Base-by-base conservation (phyloP, 2,329 filamentous ascomycete genomes). In the Claviceps sp. region DNA sequence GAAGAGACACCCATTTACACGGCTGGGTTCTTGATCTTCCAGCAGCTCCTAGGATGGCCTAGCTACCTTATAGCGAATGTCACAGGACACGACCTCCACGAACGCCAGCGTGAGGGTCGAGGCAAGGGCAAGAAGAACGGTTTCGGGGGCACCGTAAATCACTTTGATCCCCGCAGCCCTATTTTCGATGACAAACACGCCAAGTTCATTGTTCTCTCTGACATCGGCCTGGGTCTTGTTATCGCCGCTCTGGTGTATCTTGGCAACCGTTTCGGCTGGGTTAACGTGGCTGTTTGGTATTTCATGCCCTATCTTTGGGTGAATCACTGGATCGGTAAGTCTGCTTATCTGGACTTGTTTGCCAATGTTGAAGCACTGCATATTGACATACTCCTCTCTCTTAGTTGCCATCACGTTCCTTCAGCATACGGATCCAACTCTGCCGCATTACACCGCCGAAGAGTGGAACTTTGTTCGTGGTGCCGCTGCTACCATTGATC, bases 241-340 rank as follows among this genome's bases (percentile, higher is more conserved):
- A 71, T 72, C 52, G 71, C 76, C 54, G 74, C 70, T 50, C 77
- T 95, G 54, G 78, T 78, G 69, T 77, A 76, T 62, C 74, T 96
- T 58, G 83, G 83, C 61, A 82, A 82, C 68, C 86, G 71, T 52
- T 96, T 84, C 61, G 93, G 93, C 64, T 91, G 83, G 76, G 67
- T 75, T 65, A 97, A 96, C 75, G 75, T 97, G 67, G 72, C 86
- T 54, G 85, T 98, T 56, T 97, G 93, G 91, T 98, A 98, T 73
- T 82, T 91, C 64, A 65, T 94, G 54, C 93, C 93, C 40, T 98
- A 97, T 69, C 77, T 96, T 55, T 96, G 91, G 91, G 90, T 96
- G 52, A 95, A 97, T 80, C 89, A 96, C 80, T 97, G 91, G 91
- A 85, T 97, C 52, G 87, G 88, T 93, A 82, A 78, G 86, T 78